Base-by-base conservation (phyloP, 116 monocot species). In the Papilionanthe hybrid region DNA sequence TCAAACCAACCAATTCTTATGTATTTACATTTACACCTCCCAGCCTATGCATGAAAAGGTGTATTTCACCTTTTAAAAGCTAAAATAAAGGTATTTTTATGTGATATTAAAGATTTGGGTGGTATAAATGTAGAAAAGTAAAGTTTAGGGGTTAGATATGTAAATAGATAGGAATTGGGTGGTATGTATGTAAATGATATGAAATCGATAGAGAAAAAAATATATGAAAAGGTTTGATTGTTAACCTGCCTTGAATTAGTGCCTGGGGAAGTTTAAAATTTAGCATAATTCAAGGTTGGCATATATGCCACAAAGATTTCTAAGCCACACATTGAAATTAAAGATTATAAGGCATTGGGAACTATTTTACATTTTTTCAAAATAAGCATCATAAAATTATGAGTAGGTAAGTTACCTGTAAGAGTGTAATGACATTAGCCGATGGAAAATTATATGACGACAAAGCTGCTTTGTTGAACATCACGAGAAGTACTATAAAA, bases 401-500 rank as follows among this genome's bases (percentile, higher is more conserved):
- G 37, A 42, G 49, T 49, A 49, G 15, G 75, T 10, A 49, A 47
- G 23, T 75, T 83, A 96, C 96, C 94, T 96, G 96, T 78, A 94
- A 82, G 68, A 96, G 91, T 49, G 96, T 96, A 48, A 96, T 94
- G 48, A 96, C 92, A 88, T 94, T 96, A 74, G 94, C 94, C 65
- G 84, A 92, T 22, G 96, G 96, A 71, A 96, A 96, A 84, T 79
- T 90, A 83, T 94, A 96, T 23, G 87, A 96, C 79, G 96, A 94
- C 7, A 96, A 84, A 63, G 96, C 96, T 19, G 96, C 94, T 84
- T 96, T 96, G 85, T 96, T 96, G 79, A 96, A 96, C 88, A 96
- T 79, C 77, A 96, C 86, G 79, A 96, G 73, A 75, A 93, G 81
- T 20, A 96, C 96, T 96, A 94, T 80, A 92, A 78, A 84, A 79